A percentile compares a stretch with the other conserved stretches of the same genome.
Conservation (phyloP, 2,329 filamentous ascomycete genomes). For the Aspergillus sp. region DNA sequence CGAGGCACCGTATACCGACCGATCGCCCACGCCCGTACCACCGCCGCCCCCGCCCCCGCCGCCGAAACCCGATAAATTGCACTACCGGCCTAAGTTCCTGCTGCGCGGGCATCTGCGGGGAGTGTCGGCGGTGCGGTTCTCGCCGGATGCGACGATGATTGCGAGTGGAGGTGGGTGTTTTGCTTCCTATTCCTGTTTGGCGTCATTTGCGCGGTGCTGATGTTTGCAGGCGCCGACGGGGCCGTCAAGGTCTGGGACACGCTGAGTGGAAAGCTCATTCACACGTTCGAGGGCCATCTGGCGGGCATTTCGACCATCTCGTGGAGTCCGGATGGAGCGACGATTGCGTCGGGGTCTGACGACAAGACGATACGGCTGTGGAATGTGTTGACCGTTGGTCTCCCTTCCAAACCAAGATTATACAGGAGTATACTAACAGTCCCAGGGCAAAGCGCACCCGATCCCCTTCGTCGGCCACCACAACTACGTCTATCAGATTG, state of each 20-base stretch:
- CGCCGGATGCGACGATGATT: conserved; percentile 84
- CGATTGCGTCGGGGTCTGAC: conserved; percentile 86
- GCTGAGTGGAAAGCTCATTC: conserved; percentile 71
- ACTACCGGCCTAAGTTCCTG: conserved; percentile 69
- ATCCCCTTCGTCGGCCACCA: conserved; percentile 78
- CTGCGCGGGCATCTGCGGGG: conserved; percentile 76
- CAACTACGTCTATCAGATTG: conserved; percentile 91
- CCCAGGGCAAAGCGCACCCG: conserved; percentile 55
- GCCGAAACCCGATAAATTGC: conserved; percentile 56
- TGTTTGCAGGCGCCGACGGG: conserved; percentile 67
- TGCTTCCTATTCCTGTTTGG: not conserved
- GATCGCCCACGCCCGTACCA: conserved; percentile 37
- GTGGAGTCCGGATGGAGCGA: conserved; percentile 89
- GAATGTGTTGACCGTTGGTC: conserved; percentile 61
- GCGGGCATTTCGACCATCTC: conserved; percentile 88
- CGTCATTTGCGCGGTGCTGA: conserved; percentile 5
- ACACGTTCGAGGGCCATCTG: conserved; percentile 89
- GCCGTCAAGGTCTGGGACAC: conserved; percentile 92
- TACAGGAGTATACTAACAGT: not conserved
- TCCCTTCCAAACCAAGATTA: not conserved
- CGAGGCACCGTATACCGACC: conserved; percentile 23
- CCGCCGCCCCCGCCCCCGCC: conserved; percentile 41
- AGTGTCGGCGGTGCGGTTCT: conserved; percentile 84
- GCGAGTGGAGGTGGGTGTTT: conserved; percentile 68
- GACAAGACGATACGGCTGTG: conserved; percentile 95